Evolutionary conservation across 2,329 filamentous ascomycete species (phyloP).

Genomic region (Torrubiella hemipterigena): DNA sequence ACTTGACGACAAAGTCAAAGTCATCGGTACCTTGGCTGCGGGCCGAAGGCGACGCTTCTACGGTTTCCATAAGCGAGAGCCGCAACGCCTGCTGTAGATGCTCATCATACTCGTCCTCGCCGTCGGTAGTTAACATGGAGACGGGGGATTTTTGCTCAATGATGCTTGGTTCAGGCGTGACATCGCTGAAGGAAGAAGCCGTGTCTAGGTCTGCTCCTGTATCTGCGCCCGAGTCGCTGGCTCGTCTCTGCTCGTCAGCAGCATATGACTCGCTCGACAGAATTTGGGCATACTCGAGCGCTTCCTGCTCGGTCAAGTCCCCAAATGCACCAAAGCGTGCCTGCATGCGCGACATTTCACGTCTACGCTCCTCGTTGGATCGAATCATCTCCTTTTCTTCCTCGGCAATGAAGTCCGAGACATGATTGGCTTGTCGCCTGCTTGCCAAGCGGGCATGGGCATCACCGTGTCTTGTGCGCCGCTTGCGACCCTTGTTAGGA

Average conservation of each 20-base stretch:
- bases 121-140: slow-evolving; percentile 13
- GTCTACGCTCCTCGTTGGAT: slow-evolving; percentile 54
- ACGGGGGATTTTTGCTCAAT: slow-evolving; percentile 24
- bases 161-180: slow-evolving; percentile 44
- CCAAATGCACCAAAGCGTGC: slow-evolving; percentile 64
- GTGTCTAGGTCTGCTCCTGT: slow-evolving; percentile 29
- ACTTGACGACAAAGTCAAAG: slow-evolving; percentile 38
- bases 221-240: slow-evolving; percentile 39
- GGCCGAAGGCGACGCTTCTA: slow-evolving; percentile 32
- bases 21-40: slow-evolving; percentile 32
- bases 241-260: slow-evolving; percentile 42
- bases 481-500: slow-evolving; percentile 64
- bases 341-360: slow-evolving; percentile 58
- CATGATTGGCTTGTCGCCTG: slow-evolving; percentile 49
- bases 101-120: slow-evolving; percentile 44
- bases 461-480: slow-evolving; percentile 60
- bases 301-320: slow-evolving; percentile 54
- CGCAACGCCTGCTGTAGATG: slow-evolving; percentile 53
- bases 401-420: slow-evolving; percentile 75
- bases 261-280: slow-evolving; percentile 43
- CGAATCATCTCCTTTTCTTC: slow-evolving; percentile 70
- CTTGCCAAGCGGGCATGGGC: slow-evolving; percentile 36
- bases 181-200: slow-evolving; percentile 27
- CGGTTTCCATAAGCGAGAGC: slow-evolving; percentile 45
- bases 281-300: slow-evolving; percentile 52